Conservation (phyloP, 2,329 filamentous ascomycete genomes). For the Sporothrix luriei region DNA sequence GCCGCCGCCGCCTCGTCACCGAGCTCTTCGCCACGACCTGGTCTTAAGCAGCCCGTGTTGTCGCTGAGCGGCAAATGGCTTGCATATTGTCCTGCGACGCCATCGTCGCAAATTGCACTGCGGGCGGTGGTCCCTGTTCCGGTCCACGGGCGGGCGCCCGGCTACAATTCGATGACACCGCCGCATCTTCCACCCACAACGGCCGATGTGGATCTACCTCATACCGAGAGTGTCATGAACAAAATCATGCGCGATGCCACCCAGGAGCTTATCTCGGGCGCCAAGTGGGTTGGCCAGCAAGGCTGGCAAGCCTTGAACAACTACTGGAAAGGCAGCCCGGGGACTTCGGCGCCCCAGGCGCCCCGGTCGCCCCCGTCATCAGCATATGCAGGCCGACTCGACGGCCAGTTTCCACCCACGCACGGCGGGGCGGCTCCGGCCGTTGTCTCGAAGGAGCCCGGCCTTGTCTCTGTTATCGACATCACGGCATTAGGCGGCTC, state of each 20-base stretch:
- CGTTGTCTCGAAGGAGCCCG: conserved; percentile 63
- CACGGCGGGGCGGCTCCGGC: conserved; percentile 65
- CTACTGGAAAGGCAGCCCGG: conserved; percentile 69
- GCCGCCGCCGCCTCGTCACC: conserved; percentile 41
- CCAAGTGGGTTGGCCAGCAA: conserved; percentile 76
- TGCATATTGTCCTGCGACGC: conserved; percentile 72
- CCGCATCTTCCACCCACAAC: conserved; percentile 69
- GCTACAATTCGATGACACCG: conserved; percentile 63
- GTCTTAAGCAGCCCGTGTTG: conserved; percentile 64
- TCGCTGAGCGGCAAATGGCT: conserved; percentile 74
- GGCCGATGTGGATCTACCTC: conserved; percentile 71
- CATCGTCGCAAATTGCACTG: conserved; percentile 69
- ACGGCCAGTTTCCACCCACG: conserved; percentile 71
- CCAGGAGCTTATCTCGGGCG: conserved; percentile 74
- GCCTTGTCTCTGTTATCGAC: conserved; percentile 75
- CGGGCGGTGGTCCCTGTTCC: conserved; percentile 66
- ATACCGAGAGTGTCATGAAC: conserved; percentile 71
- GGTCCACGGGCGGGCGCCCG: conserved; percentile 57
- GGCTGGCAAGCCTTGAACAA: conserved; percentile 76
- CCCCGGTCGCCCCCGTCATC: conserved; percentile 48
- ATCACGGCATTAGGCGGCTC: conserved; percentile 60
- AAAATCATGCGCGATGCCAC: conserved; percentile 78
- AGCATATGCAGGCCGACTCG: conserved; percentile 45
- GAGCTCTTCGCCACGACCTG: conserved; percentile 47
- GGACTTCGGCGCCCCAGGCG: conserved; percentile 46